Conservation (phyloP, 257 asterid species). For the Nicotiana knightiana region DNA sequence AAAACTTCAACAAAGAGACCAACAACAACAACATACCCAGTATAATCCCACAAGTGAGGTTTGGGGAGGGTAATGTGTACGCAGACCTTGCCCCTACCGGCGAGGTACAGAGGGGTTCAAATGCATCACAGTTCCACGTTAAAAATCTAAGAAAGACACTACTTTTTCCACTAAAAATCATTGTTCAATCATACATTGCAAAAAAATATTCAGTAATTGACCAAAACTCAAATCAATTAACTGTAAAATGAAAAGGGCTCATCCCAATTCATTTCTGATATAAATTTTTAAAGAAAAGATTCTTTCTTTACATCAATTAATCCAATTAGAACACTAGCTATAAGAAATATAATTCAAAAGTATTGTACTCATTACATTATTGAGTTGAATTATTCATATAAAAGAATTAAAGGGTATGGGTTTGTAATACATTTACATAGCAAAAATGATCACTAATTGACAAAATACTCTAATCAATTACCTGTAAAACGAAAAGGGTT, state of each 20-base stretch:
- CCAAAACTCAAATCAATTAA: neutral
- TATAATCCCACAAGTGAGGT: too few species aligned
- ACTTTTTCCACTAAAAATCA: conserved; percentile 40
- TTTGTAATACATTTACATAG: too few species aligned
- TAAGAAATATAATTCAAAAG: too few species aligned
- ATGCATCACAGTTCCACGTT: neutral
- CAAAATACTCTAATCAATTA: neutral
- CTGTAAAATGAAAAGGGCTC: neutral
- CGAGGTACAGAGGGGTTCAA: neutral
- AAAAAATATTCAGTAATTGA: neutral
- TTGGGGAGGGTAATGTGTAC: too few species aligned
- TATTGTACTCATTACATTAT: too few species aligned
- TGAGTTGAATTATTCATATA: too few species aligned
- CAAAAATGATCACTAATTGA: neutral
- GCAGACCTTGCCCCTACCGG: too few species aligned
- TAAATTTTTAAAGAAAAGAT: neutral
- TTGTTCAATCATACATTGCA: neutral
- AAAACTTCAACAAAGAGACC: neutral
- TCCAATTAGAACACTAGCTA: too few species aligned
- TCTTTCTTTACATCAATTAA: neutral
- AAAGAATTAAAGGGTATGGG: too few species aligned
- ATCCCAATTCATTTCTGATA: neutral
- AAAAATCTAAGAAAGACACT: neutral
- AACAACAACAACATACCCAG: too few species aligned
- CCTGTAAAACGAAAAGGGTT: neutral